phyloP scores from a whole-genome alignment of 73 alveolate species.

The Blepharisma stoltei region DNA sequence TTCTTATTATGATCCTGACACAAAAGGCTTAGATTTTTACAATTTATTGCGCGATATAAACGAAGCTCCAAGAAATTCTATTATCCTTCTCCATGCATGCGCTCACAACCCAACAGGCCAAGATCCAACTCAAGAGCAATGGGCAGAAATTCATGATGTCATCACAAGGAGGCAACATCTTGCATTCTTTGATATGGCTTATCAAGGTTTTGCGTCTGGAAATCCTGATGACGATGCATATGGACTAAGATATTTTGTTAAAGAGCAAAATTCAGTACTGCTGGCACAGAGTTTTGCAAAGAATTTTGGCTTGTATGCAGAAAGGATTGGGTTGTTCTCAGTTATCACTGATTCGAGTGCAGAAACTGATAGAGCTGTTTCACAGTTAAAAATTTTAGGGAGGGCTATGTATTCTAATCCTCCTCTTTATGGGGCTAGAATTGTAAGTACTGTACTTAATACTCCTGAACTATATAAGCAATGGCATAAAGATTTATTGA shows the following conservation, averaged over 20 bases:
- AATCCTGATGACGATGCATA: constrained; percentile 88
- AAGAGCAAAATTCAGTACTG: constrained; percentile 58
- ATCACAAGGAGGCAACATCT: constrained; percentile 65
- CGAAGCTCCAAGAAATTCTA: constrained; percentile 66
- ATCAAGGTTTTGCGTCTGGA: constrained; percentile 97
- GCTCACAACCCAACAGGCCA: constrained; percentile 91
- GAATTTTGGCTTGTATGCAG: constrained; percentile 95
- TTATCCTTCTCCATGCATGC: constrained; percentile 94
- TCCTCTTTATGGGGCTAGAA: constrained; percentile 78
- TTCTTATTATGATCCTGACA: constrained; percentile 84
- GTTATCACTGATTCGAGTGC: constrained; percentile 66
- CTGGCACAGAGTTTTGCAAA: constrained; percentile 92
- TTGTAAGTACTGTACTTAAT: constrained; percentile 62
- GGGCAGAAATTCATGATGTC: constrained; percentile 79
- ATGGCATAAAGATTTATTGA: constrained; percentile 69
- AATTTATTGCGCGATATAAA: constrained; percentile 80
- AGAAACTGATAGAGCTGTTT: constrained; percentile 63
- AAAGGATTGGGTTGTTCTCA: constrained; percentile 86
- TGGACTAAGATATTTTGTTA: constrained; percentile 76
- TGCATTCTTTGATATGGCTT: constrained; percentile 92
- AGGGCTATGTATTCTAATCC: constrained; percentile 76
- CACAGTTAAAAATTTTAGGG: constrained; percentile 63
- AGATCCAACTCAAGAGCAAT: constrained; percentile 82
- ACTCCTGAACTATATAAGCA: constrained; percentile 62
- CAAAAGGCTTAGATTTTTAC: constrained; percentile 74